Evolutionary conservation across 768 basidiomycete species (phyloP).

Genomic region (Pisolithus sp.): DNA sequence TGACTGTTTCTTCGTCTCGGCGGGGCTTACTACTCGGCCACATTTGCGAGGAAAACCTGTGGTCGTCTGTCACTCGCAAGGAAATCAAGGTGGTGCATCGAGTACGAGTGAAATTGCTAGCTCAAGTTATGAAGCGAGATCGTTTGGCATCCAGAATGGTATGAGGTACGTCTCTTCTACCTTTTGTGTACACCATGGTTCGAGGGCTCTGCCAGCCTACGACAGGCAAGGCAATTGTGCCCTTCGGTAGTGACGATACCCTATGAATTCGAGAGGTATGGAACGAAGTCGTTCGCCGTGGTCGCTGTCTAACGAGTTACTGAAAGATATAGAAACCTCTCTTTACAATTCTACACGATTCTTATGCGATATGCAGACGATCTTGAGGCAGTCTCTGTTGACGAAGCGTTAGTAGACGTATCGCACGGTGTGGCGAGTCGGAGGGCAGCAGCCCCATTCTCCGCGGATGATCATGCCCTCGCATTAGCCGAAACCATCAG

Average conservation of each 20-base stretch:
- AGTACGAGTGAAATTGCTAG: slow-evolving; percentile 95
- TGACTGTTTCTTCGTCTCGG: slow-evolving; percentile 95
- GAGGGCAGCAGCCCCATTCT: slow-evolving; percentile 16
- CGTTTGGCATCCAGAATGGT: slow-evolving; percentile 84
- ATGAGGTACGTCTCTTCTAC: slow-evolving; percentile 64
- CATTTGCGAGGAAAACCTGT: slow-evolving; percentile 82
- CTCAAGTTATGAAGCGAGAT: slow-evolving; percentile 88
- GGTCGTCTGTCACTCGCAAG: slow-evolving; percentile 94
- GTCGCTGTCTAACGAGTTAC: background rate
- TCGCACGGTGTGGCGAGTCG: slow-evolving; percentile 48
- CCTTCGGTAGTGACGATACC: slow-evolving; percentile 71
- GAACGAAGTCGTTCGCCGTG: background rate
- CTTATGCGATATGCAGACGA: slow-evolving; percentile 87
- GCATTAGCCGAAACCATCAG: slow-evolving; percentile 80
- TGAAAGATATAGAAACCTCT: slow-evolving; percentile 76
- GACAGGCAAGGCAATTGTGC: slow-evolving; percentile 74
- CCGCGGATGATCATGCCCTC: slow-evolving; percentile 53
- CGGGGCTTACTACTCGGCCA: slow-evolving; percentile 74
- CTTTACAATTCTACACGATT: slow-evolving; percentile 87
- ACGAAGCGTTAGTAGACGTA: slow-evolving; percentile 92
- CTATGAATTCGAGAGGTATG: slow-evolving; percentile 86
- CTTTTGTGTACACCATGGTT: background rate
- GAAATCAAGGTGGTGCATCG: slow-evolving; percentile 57
- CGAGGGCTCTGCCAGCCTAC: slow-evolving; percentile 43
- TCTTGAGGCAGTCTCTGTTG: slow-evolving; percentile 91